phyloP scores from a whole-genome alignment of 1,284 basidiomycete species.

The Cutaneotrichosporon sp. region DNA sequence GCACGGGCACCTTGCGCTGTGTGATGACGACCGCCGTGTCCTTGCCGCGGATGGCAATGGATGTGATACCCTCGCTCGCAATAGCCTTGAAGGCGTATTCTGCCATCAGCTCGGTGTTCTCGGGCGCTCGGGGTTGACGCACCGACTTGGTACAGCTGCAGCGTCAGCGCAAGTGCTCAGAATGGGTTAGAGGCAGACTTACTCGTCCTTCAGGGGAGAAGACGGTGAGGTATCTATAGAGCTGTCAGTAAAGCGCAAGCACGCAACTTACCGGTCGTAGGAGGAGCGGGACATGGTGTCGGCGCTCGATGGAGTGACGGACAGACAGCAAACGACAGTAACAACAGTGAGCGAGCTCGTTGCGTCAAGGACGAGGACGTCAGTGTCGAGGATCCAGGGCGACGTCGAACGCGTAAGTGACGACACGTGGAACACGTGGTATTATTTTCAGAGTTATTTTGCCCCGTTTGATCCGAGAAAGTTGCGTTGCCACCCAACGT shows the following conservation, averaged over 20 bases:
- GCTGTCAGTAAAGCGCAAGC: too few relatives aligned
- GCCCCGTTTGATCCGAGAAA: constrained; percentile 5
- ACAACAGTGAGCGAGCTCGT: too few relatives aligned
- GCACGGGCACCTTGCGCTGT: constrained; percentile 94
- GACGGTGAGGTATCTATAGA: constrained; percentile 51
- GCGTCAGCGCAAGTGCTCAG: not conserved
- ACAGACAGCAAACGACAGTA: not conserved
- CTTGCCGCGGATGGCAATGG: constrained; percentile 86
- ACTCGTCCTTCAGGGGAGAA: constrained; percentile 51
- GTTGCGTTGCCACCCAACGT: constrained; percentile 2
- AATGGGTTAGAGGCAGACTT: constrained; percentile 13
- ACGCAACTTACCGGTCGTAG: constrained; percentile 47
- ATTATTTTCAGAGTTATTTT: not conserved
- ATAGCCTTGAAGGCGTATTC: constrained; percentile 99
- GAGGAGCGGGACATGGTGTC: constrained; percentile 44
- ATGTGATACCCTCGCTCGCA: constrained; percentile 90
- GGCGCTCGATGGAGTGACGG: not conserved
- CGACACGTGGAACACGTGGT: not conserved
- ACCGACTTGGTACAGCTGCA: constrained; percentile 84
- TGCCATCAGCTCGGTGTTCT: constrained; percentile 38
- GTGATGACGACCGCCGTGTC: constrained; percentile 94
- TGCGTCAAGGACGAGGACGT: constrained; percentile 7
- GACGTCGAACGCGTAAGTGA: constrained; percentile 1
- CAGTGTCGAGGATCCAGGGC: not conserved
- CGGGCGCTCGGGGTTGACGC: constrained; percentile 44